Percentiles rank a stretch among this genome's conserved stretches.
These are phyloP conservation scores for Colletotrichum melonis DNA, from an alignment of 2,329 filamentous ascomycete genomes.

Conservation along the genomic window DNA sequence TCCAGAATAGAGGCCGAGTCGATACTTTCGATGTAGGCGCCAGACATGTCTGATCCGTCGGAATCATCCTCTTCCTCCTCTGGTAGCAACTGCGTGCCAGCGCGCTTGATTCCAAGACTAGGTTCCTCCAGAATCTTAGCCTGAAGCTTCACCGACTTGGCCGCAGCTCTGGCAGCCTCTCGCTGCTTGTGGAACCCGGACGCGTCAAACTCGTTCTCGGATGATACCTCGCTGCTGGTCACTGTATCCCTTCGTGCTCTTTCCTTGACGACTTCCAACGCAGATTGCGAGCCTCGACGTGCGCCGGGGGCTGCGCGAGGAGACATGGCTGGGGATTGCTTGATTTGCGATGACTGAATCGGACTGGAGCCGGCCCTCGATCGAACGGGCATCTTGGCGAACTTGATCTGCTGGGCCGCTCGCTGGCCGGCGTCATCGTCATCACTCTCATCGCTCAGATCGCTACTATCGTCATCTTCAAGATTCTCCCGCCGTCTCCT, in stretches of 20 bases:
- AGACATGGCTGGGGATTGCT: slow-evolving; percentile 62
- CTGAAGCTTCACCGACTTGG: slow-evolving; percentile 64
- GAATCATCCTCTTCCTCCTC: slow-evolving; percentile 71
- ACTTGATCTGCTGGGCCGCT: slow-evolving; percentile 91
- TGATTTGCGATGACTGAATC: slow-evolving; percentile 73
- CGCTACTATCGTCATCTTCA: slow-evolving; percentile 88
- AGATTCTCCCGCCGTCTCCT: slow-evolving; percentile 77
- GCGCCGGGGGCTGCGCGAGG: slow-evolving; percentile 57
- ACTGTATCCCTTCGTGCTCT: slow-evolving; percentile 79
- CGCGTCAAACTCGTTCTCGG: slow-evolving; percentile 81
- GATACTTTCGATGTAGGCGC: slow-evolving; percentile 73
- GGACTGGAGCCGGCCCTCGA: slow-evolving; percentile 90
- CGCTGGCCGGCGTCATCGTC: slow-evolving; percentile 75
- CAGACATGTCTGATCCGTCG: slow-evolving; percentile 71
- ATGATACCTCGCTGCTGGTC: slow-evolving; percentile 86
- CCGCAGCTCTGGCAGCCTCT: slow-evolving; percentile 69
- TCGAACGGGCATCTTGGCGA: slow-evolving; percentile 93
- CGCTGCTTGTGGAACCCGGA: slow-evolving; percentile 73
- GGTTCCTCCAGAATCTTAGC: slow-evolving; percentile 64
- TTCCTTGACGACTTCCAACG: slow-evolving; percentile 77
- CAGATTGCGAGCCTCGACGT: slow-evolving; percentile 77
- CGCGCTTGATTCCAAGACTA: slow-evolving; percentile 53
- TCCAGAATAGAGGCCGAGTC: slow-evolving; percentile 80
- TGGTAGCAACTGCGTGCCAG: slow-evolving; percentile 63
- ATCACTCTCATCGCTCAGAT: slow-evolving; percentile 86